A percentile compares a stretch with the other conserved stretches of the same genome.
Evolutionary conservation across 2,329 filamentous ascomycete species (phyloP).

Genomic region (Fusarium sp.): DNA sequence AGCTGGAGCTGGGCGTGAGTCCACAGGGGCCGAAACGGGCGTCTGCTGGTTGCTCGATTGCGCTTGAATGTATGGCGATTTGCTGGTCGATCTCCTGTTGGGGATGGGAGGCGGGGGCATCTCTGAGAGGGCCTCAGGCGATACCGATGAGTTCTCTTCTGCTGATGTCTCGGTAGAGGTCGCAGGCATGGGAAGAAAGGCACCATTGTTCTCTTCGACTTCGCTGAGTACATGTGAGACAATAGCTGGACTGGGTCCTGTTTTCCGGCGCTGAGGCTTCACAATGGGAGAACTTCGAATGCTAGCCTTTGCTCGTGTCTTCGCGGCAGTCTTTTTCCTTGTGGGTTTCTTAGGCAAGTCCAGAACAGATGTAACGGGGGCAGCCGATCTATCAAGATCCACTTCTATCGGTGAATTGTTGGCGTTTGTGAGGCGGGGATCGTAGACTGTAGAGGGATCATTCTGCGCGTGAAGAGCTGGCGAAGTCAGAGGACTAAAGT

Average conservation of each 20-base stretch:
- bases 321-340: slow-evolving; percentile 62
- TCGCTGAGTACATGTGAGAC: slow-evolving; percentile 67
- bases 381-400: slow-evolving; percentile 59
- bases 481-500: slow-evolving; percentile 86
- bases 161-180: slow-evolving; percentile 62
- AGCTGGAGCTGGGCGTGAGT: slow-evolving; percentile 58
- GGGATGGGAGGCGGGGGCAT: slow-evolving; percentile 78
- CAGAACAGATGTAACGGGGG: slow-evolving; percentile 53
- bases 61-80: slow-evolving; percentile 74
- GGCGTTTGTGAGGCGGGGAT: slow-evolving; percentile 48
- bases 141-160: slow-evolving; percentile 73
- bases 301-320: slow-evolving; percentile 62
- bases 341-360: slow-evolving; percentile 62
- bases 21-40: slow-evolving; percentile 36
- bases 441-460: slow-evolving; percentile 35
- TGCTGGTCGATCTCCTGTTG: slow-evolving; percentile 70
- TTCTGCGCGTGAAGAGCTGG: slow-evolving; percentile 75
- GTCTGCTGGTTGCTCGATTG: slow-evolving; percentile 54
- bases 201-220: slow-evolving; percentile 56
- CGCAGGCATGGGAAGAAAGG: slow-evolving; percentile 53
- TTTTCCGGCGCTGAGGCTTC: slow-evolving; percentile 70
- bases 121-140: slow-evolving; percentile 70
- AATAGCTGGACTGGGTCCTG: slow-evolving; percentile 63
- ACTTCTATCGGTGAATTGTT: slow-evolving; percentile 68
- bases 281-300: slow-evolving; percentile 79